Conservation (phyloP, 805 yeast species). For the Monosporozyma aerobia region DNA sequence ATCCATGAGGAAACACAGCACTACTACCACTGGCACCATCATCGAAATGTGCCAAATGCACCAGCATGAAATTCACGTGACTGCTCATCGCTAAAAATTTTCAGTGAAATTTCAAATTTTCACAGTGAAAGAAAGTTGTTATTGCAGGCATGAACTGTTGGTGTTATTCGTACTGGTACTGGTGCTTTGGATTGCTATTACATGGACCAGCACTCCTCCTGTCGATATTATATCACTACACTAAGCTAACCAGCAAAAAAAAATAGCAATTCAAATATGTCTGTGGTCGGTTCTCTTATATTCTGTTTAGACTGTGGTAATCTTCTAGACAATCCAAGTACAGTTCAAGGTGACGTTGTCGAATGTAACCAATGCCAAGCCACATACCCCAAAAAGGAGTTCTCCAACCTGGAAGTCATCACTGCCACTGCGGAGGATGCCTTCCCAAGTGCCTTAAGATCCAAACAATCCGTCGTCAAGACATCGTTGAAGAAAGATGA, state of each 20-base stretch:
- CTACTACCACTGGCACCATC: background rate
- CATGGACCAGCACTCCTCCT: background rate
- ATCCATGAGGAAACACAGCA: no score
- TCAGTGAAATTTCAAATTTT: background rate
- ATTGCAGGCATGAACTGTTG: background rate
- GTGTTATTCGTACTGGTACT: no score
- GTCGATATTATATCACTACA: background rate
- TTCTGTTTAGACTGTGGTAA: constrained; percentile 93
- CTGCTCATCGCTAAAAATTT: constrained; percentile 1
- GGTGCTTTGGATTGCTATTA: background rate
- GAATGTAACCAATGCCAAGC: constrained; percentile 48
- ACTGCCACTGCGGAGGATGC: constrained; percentile 88
- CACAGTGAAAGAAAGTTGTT: background rate
- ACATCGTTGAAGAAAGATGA: constrained; percentile 70
- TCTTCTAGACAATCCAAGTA: constrained; percentile 57
- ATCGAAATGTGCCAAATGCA: no score
- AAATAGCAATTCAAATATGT: constrained; percentile 41
- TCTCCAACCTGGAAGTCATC: constrained; percentile 72
- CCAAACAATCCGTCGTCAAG: constrained; percentile 85
- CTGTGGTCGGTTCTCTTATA: constrained; percentile 89
- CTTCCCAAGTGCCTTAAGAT: constrained; percentile 75
- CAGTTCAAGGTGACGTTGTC: constrained; percentile 34
- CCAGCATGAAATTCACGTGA: background rate
- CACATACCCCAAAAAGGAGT: constrained; percentile 33
- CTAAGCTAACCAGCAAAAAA: no score